Evolutionary conservation across 306 rosid species (phyloP), one percentile per base, ranked within the genome.

Genomic region (Arachis stenosperma): DNA sequence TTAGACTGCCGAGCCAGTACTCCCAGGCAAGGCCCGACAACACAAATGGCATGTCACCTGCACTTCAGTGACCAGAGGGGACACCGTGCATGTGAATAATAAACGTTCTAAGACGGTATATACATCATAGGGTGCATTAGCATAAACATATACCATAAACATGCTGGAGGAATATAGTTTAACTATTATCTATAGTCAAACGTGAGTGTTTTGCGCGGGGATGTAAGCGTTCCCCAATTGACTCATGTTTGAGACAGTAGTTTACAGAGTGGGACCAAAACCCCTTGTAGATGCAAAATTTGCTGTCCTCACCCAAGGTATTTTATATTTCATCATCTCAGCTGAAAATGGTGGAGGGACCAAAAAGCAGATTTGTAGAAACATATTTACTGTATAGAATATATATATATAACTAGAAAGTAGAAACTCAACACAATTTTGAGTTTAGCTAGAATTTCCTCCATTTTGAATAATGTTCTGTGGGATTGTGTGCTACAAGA

Each of bases 301-400:
- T 41, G 46, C 58, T 8, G 72, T 33, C 78, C 69, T 70, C 37
- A 2, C 37, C 37, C 37, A 33, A 2, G 37, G 37, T 33, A 22
- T 22, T 22, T 22, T 22, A 22, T 59, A 15, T 27, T 65, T 43
- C 60, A 63, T 71, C 63, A 46, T 60, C 56, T 70, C 70, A 59
- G 74, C 64, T 55, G 73, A 56, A 65, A 52, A 70, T 74, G 80
- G 81, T 55, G 69, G 77, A 5, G 3, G 72, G 36, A 47, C 65
- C 79, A 29, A 39, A 73, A 44, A 10, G 27, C 15, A 46, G 27
- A 54, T 37, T 22, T 43, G 53, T 22, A 51, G 10, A 42, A 50
- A 69, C 41, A 46, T 30, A 12, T 47, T 63, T 57, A 42, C 15
- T 80, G 89, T 87, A 80, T 76, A 80, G 75, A 80, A 59, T 87